Base-by-base conservation (phyloP, 2,329 filamentous ascomycete genomes). In the Cladosporium cucumerinum region DNA sequence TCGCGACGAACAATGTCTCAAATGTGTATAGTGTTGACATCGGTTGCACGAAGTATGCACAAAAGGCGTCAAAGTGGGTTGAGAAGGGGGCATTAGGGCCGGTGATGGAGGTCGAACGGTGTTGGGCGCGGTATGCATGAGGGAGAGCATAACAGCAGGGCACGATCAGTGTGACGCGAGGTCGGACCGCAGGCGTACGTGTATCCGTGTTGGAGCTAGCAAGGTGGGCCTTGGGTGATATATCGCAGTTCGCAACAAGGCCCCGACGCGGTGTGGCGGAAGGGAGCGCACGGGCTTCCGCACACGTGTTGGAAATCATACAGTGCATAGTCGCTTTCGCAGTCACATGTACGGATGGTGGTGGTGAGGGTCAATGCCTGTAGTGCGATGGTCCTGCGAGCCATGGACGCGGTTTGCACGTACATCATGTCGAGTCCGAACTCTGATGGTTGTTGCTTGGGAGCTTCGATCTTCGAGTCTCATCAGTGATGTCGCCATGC, bases 161-260 rank as follows among this genome's bases (percentile, higher is more conserved):
- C 51, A 30, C 30, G 51, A 54, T 21, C n/a, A 52, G 49, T 52
- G 49, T 30, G 26, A 28, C 49, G 49, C 49, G 49, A 52, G 49
- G 54, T 57, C 54, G 54, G 54, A 57, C 54, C 54, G 54, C 54
- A 25, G n/a, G 54, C 26, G 51, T 54, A 16, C 14, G 25, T 32
- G 11, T 30, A 30, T 28, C 28, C 51, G 51, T 30, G 51, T 21
- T 12, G 28, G 30, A 28, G 51, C 51, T 54, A 54, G 51, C 30
- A 30, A 12, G 51, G 25, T 30, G 51, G 32, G 32, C 2, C n/a
- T 21, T 46, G 16, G 16, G 48, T 25, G 48, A 28, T 52, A 25
- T 26, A 26, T 28, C 26, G 23, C 12, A 28, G 48, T 25, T 52
- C 48, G 26, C 48, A 52, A 10, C 48, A 52, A 16, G 48, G 48